Conservation (phyloP, 108 stramenopile species). For the Epipyxis sp. region DNA sequence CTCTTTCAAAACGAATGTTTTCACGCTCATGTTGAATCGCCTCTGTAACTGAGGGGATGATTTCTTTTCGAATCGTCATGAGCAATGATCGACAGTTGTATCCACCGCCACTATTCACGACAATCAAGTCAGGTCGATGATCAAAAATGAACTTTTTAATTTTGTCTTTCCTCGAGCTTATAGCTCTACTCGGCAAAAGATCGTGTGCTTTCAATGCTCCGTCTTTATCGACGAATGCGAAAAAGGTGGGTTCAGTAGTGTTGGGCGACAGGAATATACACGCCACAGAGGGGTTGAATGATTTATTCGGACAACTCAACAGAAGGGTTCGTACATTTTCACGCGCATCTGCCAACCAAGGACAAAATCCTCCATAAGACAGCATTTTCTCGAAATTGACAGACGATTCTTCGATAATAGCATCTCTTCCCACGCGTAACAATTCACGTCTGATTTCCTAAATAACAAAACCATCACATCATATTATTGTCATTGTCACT, state of each 20-base stretch:
- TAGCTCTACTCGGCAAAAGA: neutral
- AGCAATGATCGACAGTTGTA: no score
- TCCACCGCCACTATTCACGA: neutral
- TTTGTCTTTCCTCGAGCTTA: neutral
- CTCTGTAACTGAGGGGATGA: no score
- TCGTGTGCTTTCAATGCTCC: neutral
- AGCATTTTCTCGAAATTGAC: neutral
- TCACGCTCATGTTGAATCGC: no score
- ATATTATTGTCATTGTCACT: no score
- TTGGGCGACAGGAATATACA: neutral
- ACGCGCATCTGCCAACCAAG: neutral
- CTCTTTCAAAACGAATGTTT: no score
- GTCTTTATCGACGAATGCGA: neutral
- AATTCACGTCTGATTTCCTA: conserved; percentile 4
- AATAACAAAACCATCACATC: no score
- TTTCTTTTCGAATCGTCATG: no score
- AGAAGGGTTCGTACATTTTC: neutral
- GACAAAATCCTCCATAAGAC: neutral
- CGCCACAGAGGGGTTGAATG: neutral
- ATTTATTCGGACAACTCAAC: neutral
- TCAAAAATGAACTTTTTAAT: conserved; percentile 27
- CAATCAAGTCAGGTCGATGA: neutral
- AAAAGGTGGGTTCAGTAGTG: neutral
- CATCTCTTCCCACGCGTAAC: neutral
- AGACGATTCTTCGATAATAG: neutral